Conservation (phyloP, 179 eudicot species). For the Actinidia arguta region DNA sequence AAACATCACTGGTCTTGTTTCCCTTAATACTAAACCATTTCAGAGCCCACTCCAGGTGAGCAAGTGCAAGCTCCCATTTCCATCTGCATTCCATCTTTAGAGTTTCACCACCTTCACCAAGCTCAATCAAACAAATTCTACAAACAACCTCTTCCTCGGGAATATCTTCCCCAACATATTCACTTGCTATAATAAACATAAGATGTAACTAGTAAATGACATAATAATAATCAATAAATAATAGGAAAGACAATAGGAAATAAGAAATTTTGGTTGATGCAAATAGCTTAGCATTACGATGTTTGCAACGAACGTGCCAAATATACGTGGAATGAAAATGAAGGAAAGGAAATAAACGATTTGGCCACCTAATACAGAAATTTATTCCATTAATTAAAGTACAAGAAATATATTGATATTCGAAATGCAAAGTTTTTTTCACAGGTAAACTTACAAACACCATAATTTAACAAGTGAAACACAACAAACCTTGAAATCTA, state of each 20-base stretch:
- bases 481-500: no score
- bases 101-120: constrained; percentile 79
- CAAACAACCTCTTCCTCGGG: constrained; percentile 98
- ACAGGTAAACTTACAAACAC: neutral
- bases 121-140: constrained; percentile 86
- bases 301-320: neutral
- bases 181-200: constrained; percentile 26
- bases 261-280: neutral
- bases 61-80: constrained; percentile 72
- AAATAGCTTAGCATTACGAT: constrained; percentile 6
- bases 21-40: constrained; percentile 73
- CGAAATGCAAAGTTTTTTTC: neutral
- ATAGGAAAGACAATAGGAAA: neutral
- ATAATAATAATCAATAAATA: neutral
- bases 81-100: constrained; percentile 73
- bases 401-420: neutral
- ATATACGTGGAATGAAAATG: neutral
- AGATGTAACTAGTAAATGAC: neutral
- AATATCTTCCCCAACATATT: constrained; percentile 71
- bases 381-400: neutral
- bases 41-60: constrained; percentile 59
- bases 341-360: neutral
- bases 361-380: neutral
- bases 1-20: constrained; percentile 62
- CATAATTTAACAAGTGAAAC: neutral